Conservation (phyloP, 1,139 yeast genomes). For the Yamadazyma dushanensis region DNA sequence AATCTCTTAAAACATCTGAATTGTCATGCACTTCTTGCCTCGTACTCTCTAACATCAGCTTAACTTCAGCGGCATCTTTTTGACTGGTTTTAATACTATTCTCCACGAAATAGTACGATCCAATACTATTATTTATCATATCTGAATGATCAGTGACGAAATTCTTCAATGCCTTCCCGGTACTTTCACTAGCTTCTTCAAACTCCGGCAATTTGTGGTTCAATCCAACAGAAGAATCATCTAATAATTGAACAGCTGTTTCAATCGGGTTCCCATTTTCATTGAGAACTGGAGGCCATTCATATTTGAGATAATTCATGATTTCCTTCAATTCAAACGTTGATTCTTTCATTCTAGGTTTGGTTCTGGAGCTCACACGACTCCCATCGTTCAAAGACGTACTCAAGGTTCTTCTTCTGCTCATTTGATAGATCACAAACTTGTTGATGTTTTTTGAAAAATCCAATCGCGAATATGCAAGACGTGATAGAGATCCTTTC, state of each 20-base stretch:
- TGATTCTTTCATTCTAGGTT: conserved; percentile 25
- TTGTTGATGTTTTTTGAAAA: conserved; percentile 4
- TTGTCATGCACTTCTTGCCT: conserved; percentile 54
- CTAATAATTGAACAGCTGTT: conserved; percentile 76
- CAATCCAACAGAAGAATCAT: conserved; percentile 84
- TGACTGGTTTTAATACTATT: conserved; percentile 60
- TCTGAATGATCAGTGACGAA: conserved; percentile 86
- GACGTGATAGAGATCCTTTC: conserved; percentile 8
- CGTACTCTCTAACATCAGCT: conserved; percentile 51
- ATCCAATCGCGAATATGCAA: conserved; percentile 2
- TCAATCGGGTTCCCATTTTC: conserved; percentile 63
- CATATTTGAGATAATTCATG: conserved; percentile 39
- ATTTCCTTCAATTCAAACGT: conserved; percentile 39
- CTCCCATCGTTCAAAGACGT: conserved; percentile 19
- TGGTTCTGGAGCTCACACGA: conserved; percentile 3
- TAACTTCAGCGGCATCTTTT: conserved; percentile 49
- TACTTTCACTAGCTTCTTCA: conserved; percentile 49
- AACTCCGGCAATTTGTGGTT: conserved; percentile 71
- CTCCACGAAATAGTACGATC: conserved; percentile 67
- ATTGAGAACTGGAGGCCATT: conserved; percentile 44
- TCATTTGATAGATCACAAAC: too few species aligned
- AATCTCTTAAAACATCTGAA: conserved; percentile 58
- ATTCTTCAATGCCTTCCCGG: conserved; percentile 57
- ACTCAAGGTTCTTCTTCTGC: conserved; percentile 23
- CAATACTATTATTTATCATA: conserved; percentile 79